These are phyloP conservation scores for Candida taoyuanica DNA, from an alignment of 805 yeast species.

Conservation along the genomic window DNA sequence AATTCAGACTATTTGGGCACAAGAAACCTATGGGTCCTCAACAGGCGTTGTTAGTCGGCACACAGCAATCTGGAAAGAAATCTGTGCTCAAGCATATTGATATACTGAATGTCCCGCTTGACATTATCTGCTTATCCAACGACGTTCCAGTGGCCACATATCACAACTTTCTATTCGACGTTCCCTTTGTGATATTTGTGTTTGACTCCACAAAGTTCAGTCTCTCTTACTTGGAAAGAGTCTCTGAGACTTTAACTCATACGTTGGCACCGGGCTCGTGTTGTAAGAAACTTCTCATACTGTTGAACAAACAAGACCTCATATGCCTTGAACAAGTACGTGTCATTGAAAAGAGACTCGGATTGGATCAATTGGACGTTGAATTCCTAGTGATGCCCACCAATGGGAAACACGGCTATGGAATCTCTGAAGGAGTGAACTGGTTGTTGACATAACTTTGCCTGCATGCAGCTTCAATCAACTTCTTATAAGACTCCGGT, in stretches of 20 bases:
- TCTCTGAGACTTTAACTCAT: constrained; percentile 5
- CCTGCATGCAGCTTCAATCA: constrained; percentile 24
- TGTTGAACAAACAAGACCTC: constrained; percentile 22
- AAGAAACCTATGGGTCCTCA: background rate
- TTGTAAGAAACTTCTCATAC: constrained; percentile 17
- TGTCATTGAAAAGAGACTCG: constrained; percentile 14
- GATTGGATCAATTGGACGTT: constrained; percentile 5
- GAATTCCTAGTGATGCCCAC: constrained; percentile 21
- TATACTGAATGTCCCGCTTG: constrained; percentile 11
- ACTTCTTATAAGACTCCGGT: constrained; percentile 27
- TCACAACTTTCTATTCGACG: constrained; percentile 20
- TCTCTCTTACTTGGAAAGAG: constrained; percentile 11
- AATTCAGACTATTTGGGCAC: constrained; percentile 7
- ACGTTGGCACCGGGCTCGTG: constrained; percentile 5
- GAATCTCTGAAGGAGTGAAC: constrained; percentile 25
- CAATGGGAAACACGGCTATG: constrained; percentile 17
- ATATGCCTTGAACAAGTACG: constrained; percentile 2
- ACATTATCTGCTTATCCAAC: constrained; percentile 18
- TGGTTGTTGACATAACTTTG: constrained; percentile 25
- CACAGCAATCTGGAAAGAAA: constrained; percentile 20
- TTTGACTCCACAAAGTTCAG: constrained; percentile 19
- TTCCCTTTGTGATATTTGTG: constrained; percentile 17
- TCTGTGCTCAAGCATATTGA: constrained; percentile 16
- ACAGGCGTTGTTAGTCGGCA: constrained; percentile 19
- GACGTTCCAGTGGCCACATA: constrained; percentile 18